These are phyloP conservation scores for Vitis cinerea DNA, from an alignment of 164 flowering plant genomes.

Conservation along the genomic window DNA sequence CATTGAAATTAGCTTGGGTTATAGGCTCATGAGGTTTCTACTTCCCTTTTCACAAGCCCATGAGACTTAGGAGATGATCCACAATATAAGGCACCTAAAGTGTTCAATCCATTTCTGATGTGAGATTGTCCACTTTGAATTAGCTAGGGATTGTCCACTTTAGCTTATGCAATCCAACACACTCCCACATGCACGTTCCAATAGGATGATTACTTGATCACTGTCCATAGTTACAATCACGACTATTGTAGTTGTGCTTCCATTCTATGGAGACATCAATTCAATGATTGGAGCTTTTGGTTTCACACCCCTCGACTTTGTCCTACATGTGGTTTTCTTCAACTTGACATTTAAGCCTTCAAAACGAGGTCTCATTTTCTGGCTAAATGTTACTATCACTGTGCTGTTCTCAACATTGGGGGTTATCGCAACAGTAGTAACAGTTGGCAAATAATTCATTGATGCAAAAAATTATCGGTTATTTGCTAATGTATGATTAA, in stretches of 20 bases:
- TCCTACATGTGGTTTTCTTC: conserved; percentile 72
- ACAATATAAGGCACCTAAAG: too few species aligned
- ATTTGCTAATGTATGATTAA: conserved; percentile 61
- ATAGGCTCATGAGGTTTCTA: too few species aligned
- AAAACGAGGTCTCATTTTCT: conserved; percentile 38
- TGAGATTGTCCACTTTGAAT: too few species aligned
- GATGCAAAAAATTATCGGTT: conserved; percentile 61
- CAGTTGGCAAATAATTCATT: conserved; percentile 63
- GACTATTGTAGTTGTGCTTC: conserved; percentile 76
- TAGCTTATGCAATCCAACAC: too few species aligned
- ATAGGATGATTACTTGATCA: conserved; percentile 32
- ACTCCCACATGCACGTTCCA: too few species aligned
- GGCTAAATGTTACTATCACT: conserved; percentile 54
- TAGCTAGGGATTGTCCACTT: too few species aligned
- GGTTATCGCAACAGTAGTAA: conserved; percentile 59
- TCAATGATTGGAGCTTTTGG: conserved; percentile 78
- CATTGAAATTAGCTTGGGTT: too few species aligned
- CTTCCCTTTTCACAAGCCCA: too few species aligned
- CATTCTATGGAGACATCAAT: conserved; percentile 87
- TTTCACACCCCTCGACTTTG: conserved; percentile 73
- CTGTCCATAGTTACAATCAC: conserved; percentile 53
- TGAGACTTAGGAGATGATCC: too few species aligned
- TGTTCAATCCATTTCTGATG: too few species aligned
- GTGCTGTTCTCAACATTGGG: conserved; percentile 45
- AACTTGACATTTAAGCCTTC: conserved; percentile 76